Base-by-base conservation (phyloP, 352 stramenopile genomes). In the Phytophthora macrochlamydospora region DNA sequence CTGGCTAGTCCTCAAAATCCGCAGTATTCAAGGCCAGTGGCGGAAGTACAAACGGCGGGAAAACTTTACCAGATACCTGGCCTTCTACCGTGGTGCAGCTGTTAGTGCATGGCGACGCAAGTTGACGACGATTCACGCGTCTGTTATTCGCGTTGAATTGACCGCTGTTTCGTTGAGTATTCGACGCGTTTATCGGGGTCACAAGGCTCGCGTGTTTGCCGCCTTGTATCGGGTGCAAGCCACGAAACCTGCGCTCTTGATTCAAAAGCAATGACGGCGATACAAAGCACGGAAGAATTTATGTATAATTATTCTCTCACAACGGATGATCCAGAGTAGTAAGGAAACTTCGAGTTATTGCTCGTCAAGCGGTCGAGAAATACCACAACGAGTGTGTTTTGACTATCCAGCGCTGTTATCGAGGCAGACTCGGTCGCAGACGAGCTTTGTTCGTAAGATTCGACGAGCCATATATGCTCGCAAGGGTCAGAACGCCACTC, bases 361-460 rank as follows among this genome's bases (percentile, higher is more conserved):
- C 77, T 8, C 48, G 55, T 5, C 53, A 48, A 8, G 76, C 71
- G 24, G 38, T 89, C 2, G 32, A 14, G 0, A 71, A 71, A 28
- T 58, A 79, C n/a, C 76, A 50, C 2, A 68, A 75, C 9, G 64
- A 73, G 13, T 68, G 76, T 8, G 76, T 73, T 4, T 11, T 55
- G 3, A 4, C 32, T 12, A 81, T 91, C 48, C 80, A 93, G 51
- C 70, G 80, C 0, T 65, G 71, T 6, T 70, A 78, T 14, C 79
- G 83, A n/a, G 83, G 83, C 0, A 76, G 76, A 53, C 57, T 71
- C 2, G 85, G 85, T 7, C 73, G 85, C 1, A 76, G 75, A 12
- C 85, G 79, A n/a, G 78, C 81, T 6, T 28, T 75, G 14, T 54
- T 59, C 78, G 83, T 28, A 92, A 92, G 69, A 86, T 93, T 44